Evolutionary conservation across 2,329 filamentous ascomycete genomes (phyloP), one percentile per base, ranked within the genome.

Genomic region (Tolypocladium guangdongense): DNA sequence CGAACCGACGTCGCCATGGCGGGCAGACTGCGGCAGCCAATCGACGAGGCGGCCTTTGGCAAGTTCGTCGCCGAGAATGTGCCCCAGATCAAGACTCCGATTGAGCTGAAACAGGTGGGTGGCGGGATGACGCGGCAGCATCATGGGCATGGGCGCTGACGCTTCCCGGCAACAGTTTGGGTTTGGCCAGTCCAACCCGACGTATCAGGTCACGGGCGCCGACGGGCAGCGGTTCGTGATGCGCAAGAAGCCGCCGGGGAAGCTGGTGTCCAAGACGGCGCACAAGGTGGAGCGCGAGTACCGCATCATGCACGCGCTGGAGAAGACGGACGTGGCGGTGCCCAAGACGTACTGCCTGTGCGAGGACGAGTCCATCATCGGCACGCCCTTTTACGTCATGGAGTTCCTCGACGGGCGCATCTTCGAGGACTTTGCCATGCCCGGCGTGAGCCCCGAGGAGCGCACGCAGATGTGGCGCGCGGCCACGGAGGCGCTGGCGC

Each of bases 241-340:
- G 75, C 89, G 93, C 68, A 97, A 99, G 80, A 97, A 97, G 74
- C 93, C 93, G 1, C 92, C 93, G n/a, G 93, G 93, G 58, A 84
- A 86, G 73, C 84, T 99, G 39, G 79, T 97, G 50, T 96, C 90
- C 62, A 90, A 90, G 74, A 92, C 92, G 2, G 93, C 93, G 11
- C 93, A 99, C 75, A 88, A 92, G 69, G 92, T 99, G 64, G 93
- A 99, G 74, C 87, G 93, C 63, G 93, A 99, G 72, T 93, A 93
- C 74, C 84, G 86, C 64, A 87, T 97, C 65, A 87, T 97, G 64
- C 83, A 88, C 66, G 91, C 92, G 3, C 78, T 97, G 35, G 82
- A 83, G 53, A 58, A 74, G 52, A 95, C 89, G 22, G 83, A 88
- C 66, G 90, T 97, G 10, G 88, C 91, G 0, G 90, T 96, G 0